Conservation (phyloP, 139 green algal genomes). For the Coelastrella sp. region DNA sequence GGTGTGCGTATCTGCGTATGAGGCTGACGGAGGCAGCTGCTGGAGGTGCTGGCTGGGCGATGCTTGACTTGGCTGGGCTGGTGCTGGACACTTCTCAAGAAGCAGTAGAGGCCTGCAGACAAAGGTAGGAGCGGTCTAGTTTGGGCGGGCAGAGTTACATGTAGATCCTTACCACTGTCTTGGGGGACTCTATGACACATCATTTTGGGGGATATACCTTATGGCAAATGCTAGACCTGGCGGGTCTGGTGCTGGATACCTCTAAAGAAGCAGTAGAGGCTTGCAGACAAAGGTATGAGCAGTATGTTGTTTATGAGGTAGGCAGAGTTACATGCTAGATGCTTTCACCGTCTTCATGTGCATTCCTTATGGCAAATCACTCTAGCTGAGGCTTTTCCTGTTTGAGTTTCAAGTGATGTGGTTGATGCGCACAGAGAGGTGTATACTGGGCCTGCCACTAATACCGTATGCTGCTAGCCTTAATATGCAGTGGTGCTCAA, state of each 20-base stretch:
- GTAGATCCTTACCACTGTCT: too few species aligned
- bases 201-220: too few species aligned
- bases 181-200: too few species aligned
- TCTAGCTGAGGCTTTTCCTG: too few species aligned
- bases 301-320: background rate
- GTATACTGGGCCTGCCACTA: too few species aligned
- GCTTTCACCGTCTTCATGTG: background rate
- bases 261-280: background rate
- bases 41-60: constrained; percentile 2
- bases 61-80: constrained; percentile 23
- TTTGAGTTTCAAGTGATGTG: too few species aligned
- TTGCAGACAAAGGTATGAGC: background rate
- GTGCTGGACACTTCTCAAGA: background rate
- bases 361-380: too few species aligned
- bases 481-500: too few species aligned
- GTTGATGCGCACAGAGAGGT: too few species aligned
- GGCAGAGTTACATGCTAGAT: background rate
- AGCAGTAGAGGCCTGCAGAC: background rate
- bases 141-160: too few species aligned
- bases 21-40: constrained; percentile 5
- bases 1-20: constrained; percentile 28
- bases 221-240: too few species aligned
- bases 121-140: background rate
- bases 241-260: background rate
- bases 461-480: too few species aligned